Conservation (phyloP, 2,329 filamentous ascomycete genomes). For the Pleoardoris graminearum region DNA sequence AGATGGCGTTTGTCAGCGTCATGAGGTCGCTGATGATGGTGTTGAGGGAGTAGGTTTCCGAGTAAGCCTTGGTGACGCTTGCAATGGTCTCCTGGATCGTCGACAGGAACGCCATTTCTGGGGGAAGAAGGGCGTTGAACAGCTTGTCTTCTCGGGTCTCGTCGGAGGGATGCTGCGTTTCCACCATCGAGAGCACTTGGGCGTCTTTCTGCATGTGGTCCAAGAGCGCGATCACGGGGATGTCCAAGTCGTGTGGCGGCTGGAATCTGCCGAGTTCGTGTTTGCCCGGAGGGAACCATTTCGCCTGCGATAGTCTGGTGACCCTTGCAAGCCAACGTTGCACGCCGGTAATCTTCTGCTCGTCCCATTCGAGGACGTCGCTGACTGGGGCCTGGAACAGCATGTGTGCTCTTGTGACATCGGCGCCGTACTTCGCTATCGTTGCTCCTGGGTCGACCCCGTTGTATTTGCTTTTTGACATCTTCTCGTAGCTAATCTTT, state of each 20-base stretch:
- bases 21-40: slow-evolving; percentile 83
- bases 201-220: slow-evolving; percentile 12
- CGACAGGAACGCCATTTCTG: slow-evolving; percentile 60
- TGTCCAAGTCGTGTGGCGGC: slow-evolving; percentile 29
- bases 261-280: slow-evolving; percentile 26
- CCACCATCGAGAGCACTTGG: too few species aligned
- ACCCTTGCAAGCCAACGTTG: slow-evolving; percentile 78
- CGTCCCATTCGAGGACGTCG: slow-evolving; percentile 87
- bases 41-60: slow-evolving; percentile 76
- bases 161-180: neutral
- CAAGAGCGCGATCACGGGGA: slow-evolving; percentile 26
- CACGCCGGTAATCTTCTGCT: slow-evolving; percentile 77
- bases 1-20: slow-evolving; percentile 69
- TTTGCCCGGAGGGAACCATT: slow-evolving; percentile 28
- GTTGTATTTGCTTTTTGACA: slow-evolving; percentile 95
- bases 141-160: slow-evolving; percentile 9
- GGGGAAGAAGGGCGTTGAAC: slow-evolving; percentile 22
- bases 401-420: slow-evolving; percentile 83
- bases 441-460: slow-evolving; percentile 79
- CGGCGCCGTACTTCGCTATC: slow-evolving; percentile 76
- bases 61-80: slow-evolving; percentile 69
- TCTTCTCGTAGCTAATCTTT: slow-evolving; percentile 77
- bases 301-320: slow-evolving; percentile 54
- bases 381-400: slow-evolving; percentile 84
- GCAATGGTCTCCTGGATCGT: slow-evolving; percentile 68